Conservation (phyloP, 805 yeast genomes). For the Metschnikowia chrysomelidarum region DNA sequence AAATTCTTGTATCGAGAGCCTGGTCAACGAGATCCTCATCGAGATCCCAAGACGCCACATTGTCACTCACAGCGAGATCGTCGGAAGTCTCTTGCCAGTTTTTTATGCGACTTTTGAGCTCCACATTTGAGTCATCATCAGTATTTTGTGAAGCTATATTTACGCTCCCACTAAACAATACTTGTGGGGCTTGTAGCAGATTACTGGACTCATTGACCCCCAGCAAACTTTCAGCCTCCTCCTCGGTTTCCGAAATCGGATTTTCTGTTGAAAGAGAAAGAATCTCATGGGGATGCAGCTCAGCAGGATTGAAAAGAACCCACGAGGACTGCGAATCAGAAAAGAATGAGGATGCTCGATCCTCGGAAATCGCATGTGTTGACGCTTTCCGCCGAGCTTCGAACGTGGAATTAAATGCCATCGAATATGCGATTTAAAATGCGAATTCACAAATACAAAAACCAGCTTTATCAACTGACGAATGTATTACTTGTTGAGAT, state of each 20-base stretch:
- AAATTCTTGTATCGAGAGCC: constrained; percentile 13
- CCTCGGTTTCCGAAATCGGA: constrained; percentile 14
- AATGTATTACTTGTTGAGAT: too few relatives aligned
- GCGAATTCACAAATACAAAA: too few relatives aligned
- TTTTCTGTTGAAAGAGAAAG: constrained; percentile 19
- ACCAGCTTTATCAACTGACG: too few relatives aligned
- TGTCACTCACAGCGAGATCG: constrained; percentile 16
- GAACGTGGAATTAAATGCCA: constrained; percentile 18
- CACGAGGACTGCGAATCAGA: constrained; percentile 21
- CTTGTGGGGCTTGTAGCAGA: neutral
- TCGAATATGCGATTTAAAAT: too few relatives aligned
- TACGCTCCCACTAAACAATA: neutral
- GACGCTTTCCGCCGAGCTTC: constrained; percentile 15
- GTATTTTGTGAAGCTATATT: constrained; percentile 3
- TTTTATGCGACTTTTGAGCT: constrained; percentile 17
- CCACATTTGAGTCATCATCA: constrained; percentile 10
- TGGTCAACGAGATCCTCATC: constrained; percentile 17
- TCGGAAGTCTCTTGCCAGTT: constrained; percentile 19
- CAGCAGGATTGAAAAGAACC: constrained; percentile 20
- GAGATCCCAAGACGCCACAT: constrained; percentile 22
- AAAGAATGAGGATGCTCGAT: constrained; percentile 15
- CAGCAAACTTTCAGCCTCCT: constrained; percentile 8
- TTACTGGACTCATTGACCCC: neutral
- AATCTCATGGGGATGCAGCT: constrained; percentile 15
- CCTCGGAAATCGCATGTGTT: constrained; percentile 11